Conservation (phyloP, 176 grass and related monocot species). For the Cenchrus purpureus region DNA sequence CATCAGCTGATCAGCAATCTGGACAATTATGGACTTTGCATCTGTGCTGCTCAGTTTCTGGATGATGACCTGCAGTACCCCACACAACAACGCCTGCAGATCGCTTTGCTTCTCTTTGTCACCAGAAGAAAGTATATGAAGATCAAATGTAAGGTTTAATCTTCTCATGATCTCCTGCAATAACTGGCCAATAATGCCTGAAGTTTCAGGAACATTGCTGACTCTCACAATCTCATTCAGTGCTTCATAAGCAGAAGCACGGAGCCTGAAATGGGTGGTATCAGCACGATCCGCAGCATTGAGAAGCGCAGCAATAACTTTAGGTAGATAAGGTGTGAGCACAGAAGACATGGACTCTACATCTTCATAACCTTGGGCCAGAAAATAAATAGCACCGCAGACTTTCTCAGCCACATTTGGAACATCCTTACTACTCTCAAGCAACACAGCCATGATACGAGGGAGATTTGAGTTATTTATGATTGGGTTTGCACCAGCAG, state of each 20-base stretch:
- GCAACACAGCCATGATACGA: slow-evolving; percentile 72
- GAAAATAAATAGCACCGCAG: slow-evolving; percentile 88
- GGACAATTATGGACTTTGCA: slow-evolving; percentile 67
- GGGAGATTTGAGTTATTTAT: slow-evolving; percentile 82
- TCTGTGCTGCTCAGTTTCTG: slow-evolving; percentile 82
- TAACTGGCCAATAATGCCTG: slow-evolving; percentile 59
- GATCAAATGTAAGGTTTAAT: slow-evolving; percentile 72
- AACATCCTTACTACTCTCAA: slow-evolving; percentile 83
- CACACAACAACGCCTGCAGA: slow-evolving; percentile 84
- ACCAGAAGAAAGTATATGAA: slow-evolving; percentile 63
- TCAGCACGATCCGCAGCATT: slow-evolving; percentile 76
- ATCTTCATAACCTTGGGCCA: slow-evolving; percentile 84
- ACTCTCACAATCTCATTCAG: slow-evolving; percentile 93
- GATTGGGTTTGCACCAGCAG: slow-evolving; percentile 62
- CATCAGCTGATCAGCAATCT: slow-evolving; percentile 86
- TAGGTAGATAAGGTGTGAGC: slow-evolving; percentile 85
- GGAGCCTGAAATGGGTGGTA: slow-evolving; percentile 67
- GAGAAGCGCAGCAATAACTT: slow-evolving; percentile 75
- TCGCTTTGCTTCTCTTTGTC: slow-evolving; percentile 82
- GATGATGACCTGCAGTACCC: slow-evolving; percentile 86
- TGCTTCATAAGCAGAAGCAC: slow-evolving; percentile 85
- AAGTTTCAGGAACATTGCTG: slow-evolving; percentile 66
- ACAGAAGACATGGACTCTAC: slow-evolving; percentile 54
- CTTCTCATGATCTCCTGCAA: slow-evolving; percentile 77
- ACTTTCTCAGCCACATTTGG: slow-evolving; percentile 93